These are phyloP conservation scores for Ampelocalamus luodianensis DNA, from an alignment of 176 grass and related monocot genomes.

Conservation along the genomic window DNA sequence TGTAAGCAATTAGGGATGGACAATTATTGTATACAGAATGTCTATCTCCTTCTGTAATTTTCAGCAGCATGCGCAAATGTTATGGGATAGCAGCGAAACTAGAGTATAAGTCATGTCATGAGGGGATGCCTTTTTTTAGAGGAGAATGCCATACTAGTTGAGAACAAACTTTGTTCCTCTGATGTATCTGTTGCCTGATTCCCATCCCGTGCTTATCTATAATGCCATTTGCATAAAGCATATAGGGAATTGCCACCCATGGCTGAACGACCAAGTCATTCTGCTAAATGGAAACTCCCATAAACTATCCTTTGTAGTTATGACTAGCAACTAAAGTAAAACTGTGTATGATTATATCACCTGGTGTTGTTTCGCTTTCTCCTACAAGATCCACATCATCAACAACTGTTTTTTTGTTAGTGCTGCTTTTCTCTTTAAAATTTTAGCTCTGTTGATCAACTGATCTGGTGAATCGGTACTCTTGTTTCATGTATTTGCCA, in stretches of 20 bases:
- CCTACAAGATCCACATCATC: background rate
- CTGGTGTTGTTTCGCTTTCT: background rate
- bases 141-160: too few species aligned
- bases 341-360: conserved; percentile 2
- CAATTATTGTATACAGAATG: background rate
- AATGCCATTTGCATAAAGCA: background rate
- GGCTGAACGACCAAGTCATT: background rate
- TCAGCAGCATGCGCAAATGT: background rate
- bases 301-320: background rate
- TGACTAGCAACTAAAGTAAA: conserved; percentile 1
- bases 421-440: background rate
- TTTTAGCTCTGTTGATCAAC: background rate
- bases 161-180: too few species aligned
- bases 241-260: background rate
- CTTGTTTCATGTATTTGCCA: background rate
- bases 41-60: background rate
- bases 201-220: too few species aligned
- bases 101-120: background rate
- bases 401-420: background rate
- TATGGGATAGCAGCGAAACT: background rate
- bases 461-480: background rate
- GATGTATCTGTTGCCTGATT: too few species aligned
- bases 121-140: too few species aligned
- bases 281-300: background rate
- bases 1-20: background rate